phyloP scores from a whole-genome alignment of 2,329 filamentous ascomycete species.

The Penicillium sp. region DNA sequence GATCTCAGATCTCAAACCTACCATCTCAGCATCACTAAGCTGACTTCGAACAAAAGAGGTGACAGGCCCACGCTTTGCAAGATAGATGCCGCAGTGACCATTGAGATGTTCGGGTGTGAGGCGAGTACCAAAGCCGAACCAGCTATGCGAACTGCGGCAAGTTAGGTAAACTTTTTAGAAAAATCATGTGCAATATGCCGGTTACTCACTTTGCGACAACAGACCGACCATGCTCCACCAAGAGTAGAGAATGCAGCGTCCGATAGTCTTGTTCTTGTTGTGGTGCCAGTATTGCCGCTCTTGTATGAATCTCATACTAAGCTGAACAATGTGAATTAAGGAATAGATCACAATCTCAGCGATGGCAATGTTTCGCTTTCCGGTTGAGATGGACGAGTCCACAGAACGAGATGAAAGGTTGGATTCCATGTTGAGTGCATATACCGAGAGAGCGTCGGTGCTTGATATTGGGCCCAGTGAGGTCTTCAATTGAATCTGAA shows the following conservation, averaged over 20 bases:
- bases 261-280: slow-evolving; percentile 12
- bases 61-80: slow-evolving; percentile 32
- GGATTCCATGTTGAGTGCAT: slow-evolving; percentile 2
- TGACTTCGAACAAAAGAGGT: slow-evolving; percentile 33
- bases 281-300: slow-evolving; percentile 33
- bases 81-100: slow-evolving; percentile 19
- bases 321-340: slow-evolving; percentile 22
- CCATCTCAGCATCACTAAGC: slow-evolving; percentile 29
- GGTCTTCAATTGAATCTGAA: neutral
- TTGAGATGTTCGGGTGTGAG: slow-evolving; percentile 13
- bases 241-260: slow-evolving; percentile 27
- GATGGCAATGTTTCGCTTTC: slow-evolving; percentile 23
- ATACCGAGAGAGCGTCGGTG: neutral
- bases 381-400: slow-evolving; percentile 5
- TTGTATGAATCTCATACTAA: slow-evolving; percentile 25
- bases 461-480: neutral
- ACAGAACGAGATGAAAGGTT: neutral
- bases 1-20: slow-evolving; percentile 2
- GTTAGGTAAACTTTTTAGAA: neutral
- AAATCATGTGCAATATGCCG: neutral
- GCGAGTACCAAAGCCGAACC: slow-evolving; percentile 27
- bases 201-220: slow-evolving; percentile 25
- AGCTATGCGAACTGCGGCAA: slow-evolving; percentile 27
- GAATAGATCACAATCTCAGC: slow-evolving; percentile 28
- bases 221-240: slow-evolving; percentile 32